Evolutionary conservation across 2,329 filamentous ascomycete genomes (phyloP).

Genomic region (Fusarium brevicatenulatum): DNA sequence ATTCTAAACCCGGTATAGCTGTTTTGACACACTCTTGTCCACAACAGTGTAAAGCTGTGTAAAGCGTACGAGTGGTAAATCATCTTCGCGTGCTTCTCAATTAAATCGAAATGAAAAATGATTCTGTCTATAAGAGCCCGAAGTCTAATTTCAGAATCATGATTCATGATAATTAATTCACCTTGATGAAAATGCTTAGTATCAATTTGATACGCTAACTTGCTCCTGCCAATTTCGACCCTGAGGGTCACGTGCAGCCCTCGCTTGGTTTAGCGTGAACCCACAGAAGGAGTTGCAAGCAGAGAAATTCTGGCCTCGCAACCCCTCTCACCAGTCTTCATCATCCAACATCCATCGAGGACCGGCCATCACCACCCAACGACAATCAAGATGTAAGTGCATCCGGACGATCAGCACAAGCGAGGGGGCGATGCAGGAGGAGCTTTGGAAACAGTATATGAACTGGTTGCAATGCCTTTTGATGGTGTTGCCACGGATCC

Average conservation of each 20-base stretch:
- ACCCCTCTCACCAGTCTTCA: slow-evolving; percentile 53
- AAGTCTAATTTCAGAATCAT: not conserved
- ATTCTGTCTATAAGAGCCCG: not conserved
- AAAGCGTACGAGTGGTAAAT: not conserved
- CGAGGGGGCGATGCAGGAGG: slow-evolving; percentile 24
- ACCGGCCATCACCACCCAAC: slow-evolving; percentile 54
- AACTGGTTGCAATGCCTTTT: slow-evolving; percentile 34
- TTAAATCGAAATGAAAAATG: not conserved
- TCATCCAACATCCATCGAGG: slow-evolving; percentile 53
- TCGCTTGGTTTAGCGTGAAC: slow-evolving; percentile 53
- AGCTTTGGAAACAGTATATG: slow-evolving; percentile 19
- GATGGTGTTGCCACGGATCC: slow-evolving; percentile 28
- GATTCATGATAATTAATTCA: not conserved
- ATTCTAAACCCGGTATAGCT: not conserved
- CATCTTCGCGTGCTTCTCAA: not conserved
- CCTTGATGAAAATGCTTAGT: not conserved
- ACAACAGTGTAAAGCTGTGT: not conserved
- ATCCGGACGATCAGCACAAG: slow-evolving; percentile 30
- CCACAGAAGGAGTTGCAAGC: slow-evolving; percentile 53
- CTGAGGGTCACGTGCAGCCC: slow-evolving; percentile 43
- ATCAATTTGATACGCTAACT: not conserved
- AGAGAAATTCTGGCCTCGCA: slow-evolving; percentile 54
- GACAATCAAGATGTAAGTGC: slow-evolving; percentile 59
- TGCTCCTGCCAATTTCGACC: not conserved
- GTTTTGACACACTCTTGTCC: not conserved